A percentile compares a stretch with the other conserved stretches of the same genome.
phyloP scores from a whole-genome alignment of 2,329 filamentous ascomycete species.

The Keithomyces neogunnii region DNA sequence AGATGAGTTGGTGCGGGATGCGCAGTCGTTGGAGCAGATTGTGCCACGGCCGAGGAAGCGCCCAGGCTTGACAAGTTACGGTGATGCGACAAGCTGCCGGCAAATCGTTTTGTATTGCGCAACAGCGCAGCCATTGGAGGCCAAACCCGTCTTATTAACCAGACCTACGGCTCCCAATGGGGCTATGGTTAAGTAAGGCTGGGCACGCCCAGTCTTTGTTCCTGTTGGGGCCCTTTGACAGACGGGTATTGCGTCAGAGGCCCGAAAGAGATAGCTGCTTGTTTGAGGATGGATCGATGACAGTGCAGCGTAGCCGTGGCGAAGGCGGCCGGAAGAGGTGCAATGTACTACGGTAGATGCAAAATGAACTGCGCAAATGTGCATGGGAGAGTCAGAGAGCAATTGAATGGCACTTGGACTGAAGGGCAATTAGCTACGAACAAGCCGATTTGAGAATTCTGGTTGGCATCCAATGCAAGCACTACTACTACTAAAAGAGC shows the following conservation, averaged over 20 bases:
- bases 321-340: background rate
- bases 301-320: background rate
- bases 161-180: slow-evolving; percentile 12
- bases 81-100: slow-evolving; percentile 9
- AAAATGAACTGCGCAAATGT: too few species aligned
- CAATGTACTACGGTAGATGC: too few species aligned
- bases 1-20: background rate
- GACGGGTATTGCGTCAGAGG: background rate
- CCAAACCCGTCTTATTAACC: slow-evolving; percentile 2
- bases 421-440: background rate
- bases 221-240: background rate
- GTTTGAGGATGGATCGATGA: background rate
- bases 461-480: background rate
- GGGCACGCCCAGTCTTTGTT: background rate
- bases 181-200: background rate
- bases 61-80: slow-evolving; percentile 9
- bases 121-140: slow-evolving; percentile 25
- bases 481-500: background rate
- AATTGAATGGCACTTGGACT: background rate
- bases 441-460: background rate
- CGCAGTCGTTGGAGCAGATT: background rate
- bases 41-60: background rate
- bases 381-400: too few species aligned
- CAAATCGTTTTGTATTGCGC: slow-evolving; percentile 13
- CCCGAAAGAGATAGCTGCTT: background rate